Conservation (phyloP, 75 land plant genomes). For the Pseudotsuga menziesii region DNA sequence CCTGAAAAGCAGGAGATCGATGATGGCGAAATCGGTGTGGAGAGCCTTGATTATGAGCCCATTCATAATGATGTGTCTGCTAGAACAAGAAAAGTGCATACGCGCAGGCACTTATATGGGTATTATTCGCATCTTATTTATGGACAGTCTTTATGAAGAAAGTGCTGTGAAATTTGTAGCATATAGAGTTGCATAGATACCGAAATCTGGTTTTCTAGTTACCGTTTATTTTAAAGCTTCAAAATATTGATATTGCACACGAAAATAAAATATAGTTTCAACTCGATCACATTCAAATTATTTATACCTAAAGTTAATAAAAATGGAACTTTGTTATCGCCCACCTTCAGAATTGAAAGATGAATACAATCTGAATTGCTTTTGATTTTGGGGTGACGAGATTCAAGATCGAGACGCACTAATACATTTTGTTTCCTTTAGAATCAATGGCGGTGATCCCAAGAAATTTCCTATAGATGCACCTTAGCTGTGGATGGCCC, state of each 20-base stretch:
- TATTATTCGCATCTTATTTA: not conserved
- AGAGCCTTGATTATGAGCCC: slow-evolving; percentile 34
- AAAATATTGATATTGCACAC: not conserved
- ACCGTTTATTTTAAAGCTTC: not conserved
- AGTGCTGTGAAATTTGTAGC: not conserved
- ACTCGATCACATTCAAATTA: not conserved
- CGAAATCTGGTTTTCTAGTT: not conserved
- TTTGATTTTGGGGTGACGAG: not conserved
- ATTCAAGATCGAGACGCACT: not conserved
- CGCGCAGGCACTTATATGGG: slow-evolving; percentile 12
- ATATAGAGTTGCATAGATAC: not conserved
- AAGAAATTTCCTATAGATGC: no score
- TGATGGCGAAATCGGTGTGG: slow-evolving; percentile 25
- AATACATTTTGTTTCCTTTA: no score
- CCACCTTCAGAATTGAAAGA: not conserved
- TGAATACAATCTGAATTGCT: not conserved
- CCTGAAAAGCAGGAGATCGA: not conserved
- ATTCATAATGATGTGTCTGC: slow-evolving; percentile 21
- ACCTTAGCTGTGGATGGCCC: no score
- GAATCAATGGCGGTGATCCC: no score
- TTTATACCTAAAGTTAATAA: not conserved
- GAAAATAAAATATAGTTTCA: not conserved
- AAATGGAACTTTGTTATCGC: not conserved
- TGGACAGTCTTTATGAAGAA: not conserved
- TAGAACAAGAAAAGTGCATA: slow-evolving; percentile 10